phyloP scores from a whole-genome alignment of 2,329 filamentous ascomycete species.

The Phialophora verrucosa region DNA sequence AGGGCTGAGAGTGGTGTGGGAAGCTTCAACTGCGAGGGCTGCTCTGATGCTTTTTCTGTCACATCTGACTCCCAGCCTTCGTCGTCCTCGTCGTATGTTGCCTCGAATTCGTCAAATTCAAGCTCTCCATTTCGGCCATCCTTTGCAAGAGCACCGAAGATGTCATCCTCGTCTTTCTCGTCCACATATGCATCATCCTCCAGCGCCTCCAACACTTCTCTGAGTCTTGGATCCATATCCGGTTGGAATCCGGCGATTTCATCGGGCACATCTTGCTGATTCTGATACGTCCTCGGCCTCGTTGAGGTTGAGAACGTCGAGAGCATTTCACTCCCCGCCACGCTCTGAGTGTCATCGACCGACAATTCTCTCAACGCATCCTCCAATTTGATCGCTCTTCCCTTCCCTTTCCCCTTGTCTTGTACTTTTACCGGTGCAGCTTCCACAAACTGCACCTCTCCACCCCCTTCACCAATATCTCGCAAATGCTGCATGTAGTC shows the following conservation, averaged over 20 bases:
- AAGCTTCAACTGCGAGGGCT: conserved; percentile 37
- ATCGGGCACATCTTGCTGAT: conserved; percentile 91
- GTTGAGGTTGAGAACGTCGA: conserved; percentile 55
- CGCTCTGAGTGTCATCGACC: conserved; percentile 54
- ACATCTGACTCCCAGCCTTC: conserved; percentile 95
- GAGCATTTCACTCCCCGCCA: conserved; percentile 65
- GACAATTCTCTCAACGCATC: conserved; percentile 73
- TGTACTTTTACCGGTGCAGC: conserved; percentile 62
- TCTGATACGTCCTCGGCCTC: conserved; percentile 79
- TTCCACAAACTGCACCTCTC: conserved; percentile 83
- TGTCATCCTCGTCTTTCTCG: conserved; percentile 75
- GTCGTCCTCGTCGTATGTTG: conserved; percentile 66
- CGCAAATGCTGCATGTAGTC: conserved; percentile 99
- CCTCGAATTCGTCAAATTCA: conserved; percentile 79
- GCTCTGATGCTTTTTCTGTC: conserved; percentile 72
- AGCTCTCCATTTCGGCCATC: conserved; percentile 69
- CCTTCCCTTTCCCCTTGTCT: conserved; percentile 69
- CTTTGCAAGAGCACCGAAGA: conserved; percentile 76
- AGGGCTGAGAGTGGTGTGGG: conserved; percentile 11
- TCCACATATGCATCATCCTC: conserved; percentile 96
- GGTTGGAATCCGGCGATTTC: conserved; percentile 92
- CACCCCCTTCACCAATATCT: conserved; percentile 73
- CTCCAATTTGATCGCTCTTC: conserved; percentile 76
- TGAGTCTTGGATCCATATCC: conserved; percentile 92
- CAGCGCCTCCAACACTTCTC: conserved; percentile 89